These are phyloP conservation scores for Exserohilum rostratum DNA, from an alignment of 2,329 filamentous ascomycete species.

Conservation along the genomic window DNA sequence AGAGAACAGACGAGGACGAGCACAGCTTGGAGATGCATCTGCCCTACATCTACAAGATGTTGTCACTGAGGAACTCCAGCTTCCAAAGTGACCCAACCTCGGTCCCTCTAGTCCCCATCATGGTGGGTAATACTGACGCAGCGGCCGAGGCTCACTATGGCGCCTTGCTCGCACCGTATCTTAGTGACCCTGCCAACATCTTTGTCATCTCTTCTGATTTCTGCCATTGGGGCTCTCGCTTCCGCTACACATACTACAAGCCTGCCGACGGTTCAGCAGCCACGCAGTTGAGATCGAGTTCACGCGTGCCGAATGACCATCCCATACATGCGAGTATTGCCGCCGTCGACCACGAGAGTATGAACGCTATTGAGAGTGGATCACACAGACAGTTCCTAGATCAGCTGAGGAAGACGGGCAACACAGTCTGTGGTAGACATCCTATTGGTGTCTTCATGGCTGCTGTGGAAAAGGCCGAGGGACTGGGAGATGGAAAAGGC, in stretches of 20 bases:
- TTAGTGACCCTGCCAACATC: constrained; percentile 74
- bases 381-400: constrained; percentile 72
- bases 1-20: constrained; percentile 74
- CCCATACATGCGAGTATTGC: constrained; percentile 85
- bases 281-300: constrained; percentile 45
- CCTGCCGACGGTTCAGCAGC: constrained; percentile 52
- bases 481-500: constrained; percentile 59
- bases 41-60: constrained; percentile 86
- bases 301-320: constrained; percentile 53
- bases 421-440: constrained; percentile 93
- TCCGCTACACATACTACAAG: constrained; percentile 82
- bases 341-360: constrained; percentile 77
- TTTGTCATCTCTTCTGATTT: constrained; percentile 96
- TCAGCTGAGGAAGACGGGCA: constrained; percentile 73
- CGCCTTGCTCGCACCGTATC: constrained; percentile 73
- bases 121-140: constrained; percentile 76
- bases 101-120: constrained; percentile 80
- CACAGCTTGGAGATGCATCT: constrained; percentile 98
- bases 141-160: constrained; percentile 72
- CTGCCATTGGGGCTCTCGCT: constrained; percentile 90
- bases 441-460: constrained; percentile 95
- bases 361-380: constrained; percentile 82
- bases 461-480: constrained; percentile 68
- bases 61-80: constrained; percentile 52
- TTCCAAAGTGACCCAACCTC: constrained; percentile 58